Evolutionary conservation across 1,284 basidiomycete genomes (phyloP), one percentile per base, ranked within the genome.

Genomic region (Irpex sp.): DNA sequence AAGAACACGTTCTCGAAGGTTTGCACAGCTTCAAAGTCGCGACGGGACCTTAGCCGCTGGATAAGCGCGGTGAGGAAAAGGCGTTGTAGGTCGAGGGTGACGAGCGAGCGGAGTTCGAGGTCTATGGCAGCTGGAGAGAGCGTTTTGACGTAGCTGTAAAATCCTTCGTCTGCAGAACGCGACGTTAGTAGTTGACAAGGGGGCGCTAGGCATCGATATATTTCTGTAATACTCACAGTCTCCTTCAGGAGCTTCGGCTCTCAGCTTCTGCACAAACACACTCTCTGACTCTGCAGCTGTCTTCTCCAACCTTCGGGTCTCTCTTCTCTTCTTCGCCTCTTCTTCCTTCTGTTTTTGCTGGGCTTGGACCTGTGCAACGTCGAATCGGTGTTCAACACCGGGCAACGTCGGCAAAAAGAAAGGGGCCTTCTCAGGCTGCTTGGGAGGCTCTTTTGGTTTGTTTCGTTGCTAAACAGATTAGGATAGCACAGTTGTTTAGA

Each of bases 11-110:
- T 86, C 66, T 96, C 82, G 72, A 96, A 81, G 0, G 95, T 87
- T 74, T 99, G 95, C 2, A 98, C 91, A 8, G 94, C 95, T 74
- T 99, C 96, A 70, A 96, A 99, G 74, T 99, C 96, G 57, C 86
- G 84, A 68, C 90, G 91, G 16, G 90, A 90, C 49, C 75, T 74
- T 23, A 99, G 79, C 2, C 96, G 86, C 58, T 79, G 82, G 3
- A 82, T 82, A 18, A 99, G 80, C 0, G 93, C 91, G 60, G 80
- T 77, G 45, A 97, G 75, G 77, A 98, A 97, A 5, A 81, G 74
- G 1, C 75, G 77, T 19, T 96, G 79, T 60, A 85, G 82, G 56
- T 87, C 80, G 33, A 90, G 75, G 4, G 86, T 82, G n/a, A 84
- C 77, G 56, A 94, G 75, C 1, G 90, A 90, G 10, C 94, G 93